Evolutionary conservation across 768 basidiomycete genomes (phyloP), one percentile per base, ranked within the genome.

Genomic region (Porpolomopsis calyptriformis): DNA sequence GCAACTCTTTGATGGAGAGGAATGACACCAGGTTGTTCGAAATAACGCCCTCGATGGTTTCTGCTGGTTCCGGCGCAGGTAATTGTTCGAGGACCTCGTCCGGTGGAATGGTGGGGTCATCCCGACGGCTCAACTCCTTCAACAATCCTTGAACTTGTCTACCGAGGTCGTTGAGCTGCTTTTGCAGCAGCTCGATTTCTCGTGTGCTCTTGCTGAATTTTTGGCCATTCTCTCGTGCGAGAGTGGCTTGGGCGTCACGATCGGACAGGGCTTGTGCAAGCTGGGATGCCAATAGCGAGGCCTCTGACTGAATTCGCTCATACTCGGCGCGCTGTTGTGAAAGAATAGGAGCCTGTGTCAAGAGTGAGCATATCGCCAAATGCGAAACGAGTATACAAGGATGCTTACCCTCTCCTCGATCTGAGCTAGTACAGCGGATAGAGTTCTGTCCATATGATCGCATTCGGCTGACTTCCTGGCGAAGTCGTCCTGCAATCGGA

Each of bases 271-370:
- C 78, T 49, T 78, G 71, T 0, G 88, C 69, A 4, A 97, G 78
- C 51, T 94, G 88, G 10, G 76, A 69, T 1, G 87, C 81, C 19
- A 97, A 78, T 43, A 89, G 81, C 23, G 80, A 67, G 3, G 87
- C 81, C 60, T 94, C 90, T 2, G 76, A 73, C 54, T 80, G 79
- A 9, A 92, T 68, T 14, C 87, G 82, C 53, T 87, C 85, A 58
- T 94, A 92, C 62, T 97, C 93, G 3, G 71, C 69, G 16, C 88
- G 82, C 64, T 97, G 94, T 61, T 94, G 86, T 12, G 84, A 80
- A 6, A 99, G 72, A 20, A 91, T 72, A 7, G 94, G 94, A 11
- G 91, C 91, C 92, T 96, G 52, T 3, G 29, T 23, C n/a, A 50
- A 37, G 22, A 18, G 22, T 31, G 7, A 14, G 10, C 31, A 33